A percentile compares a stretch with the other conserved stretches of the same genome.
phyloP scores from a whole-genome alignment of 352 stramenopile genomes.

The Phytophthora brassicae region DNA sequence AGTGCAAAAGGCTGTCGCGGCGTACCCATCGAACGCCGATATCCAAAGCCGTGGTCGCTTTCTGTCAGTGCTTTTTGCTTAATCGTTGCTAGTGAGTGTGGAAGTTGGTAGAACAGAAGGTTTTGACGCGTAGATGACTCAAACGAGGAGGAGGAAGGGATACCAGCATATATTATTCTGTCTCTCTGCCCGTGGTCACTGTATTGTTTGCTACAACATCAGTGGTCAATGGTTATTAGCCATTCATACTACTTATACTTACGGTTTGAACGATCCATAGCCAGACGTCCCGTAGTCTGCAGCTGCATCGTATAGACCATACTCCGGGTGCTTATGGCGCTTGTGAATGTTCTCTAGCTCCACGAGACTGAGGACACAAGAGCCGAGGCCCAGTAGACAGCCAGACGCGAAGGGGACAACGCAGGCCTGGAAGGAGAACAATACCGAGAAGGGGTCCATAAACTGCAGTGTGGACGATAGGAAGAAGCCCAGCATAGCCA shows the following conservation, averaged over 20 bases:
- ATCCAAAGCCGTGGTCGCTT: conserved; percentile 74
- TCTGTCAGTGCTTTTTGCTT: conserved; percentile 55
- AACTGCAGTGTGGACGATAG: conserved; percentile 81
- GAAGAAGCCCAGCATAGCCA: conserved; percentile 73
- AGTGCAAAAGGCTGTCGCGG: conserved; percentile 46
- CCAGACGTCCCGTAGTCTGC: conserved; percentile 38
- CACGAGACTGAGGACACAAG: conserved; percentile 67
- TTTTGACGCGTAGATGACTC: too few species aligned
- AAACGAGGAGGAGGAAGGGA: too few species aligned
- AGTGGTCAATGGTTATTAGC: conserved; percentile 15
- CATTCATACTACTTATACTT: conserved; percentile 34
- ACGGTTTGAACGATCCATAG: conserved; percentile 42
- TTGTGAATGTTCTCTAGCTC: conserved; percentile 82
- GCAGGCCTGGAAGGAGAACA: conserved; percentile 76
- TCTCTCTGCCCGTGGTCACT: conserved; percentile 16
- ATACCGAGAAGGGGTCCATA: conserved; percentile 77
- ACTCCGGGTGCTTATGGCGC: conserved; percentile 81
- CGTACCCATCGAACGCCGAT: conserved; percentile 52
- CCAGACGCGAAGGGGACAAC: conserved; percentile 73
- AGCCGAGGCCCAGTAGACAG: conserved; percentile 64
- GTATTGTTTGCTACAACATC: conserved; percentile 22
- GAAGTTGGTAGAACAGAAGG: too few species aligned
- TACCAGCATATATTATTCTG: conserved; percentile 44
- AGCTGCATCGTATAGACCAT: conserved; percentile 59
- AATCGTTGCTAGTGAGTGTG: too few species aligned